A percentile compares a stretch with the other conserved stretches of the same genome.
Evolutionary conservation across 805 yeast genomes (phyloP).

Genomic region (Jamesozyma lodderae): DNA sequence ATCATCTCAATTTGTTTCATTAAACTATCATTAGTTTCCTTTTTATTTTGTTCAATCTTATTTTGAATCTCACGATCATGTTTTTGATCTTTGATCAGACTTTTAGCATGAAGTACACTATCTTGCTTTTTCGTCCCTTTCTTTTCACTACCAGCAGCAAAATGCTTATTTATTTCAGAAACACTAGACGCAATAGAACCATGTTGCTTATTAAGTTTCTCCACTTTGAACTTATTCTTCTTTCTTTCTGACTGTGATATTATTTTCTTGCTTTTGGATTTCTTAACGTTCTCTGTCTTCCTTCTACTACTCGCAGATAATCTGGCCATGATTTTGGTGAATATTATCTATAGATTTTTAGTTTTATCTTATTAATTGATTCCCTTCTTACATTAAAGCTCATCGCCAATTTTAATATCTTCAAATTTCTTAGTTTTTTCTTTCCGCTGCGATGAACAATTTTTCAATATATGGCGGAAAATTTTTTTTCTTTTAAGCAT

Average conservation of each 20-base stretch:
- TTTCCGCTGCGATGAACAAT: background rate
- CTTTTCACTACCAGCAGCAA: background rate
- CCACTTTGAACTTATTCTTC: conserved; percentile 19
- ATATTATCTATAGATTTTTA: background rate
- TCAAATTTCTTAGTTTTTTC: background rate
- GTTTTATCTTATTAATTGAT: background rate
- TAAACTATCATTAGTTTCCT: conserved; percentile 24
- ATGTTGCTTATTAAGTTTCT: conserved; percentile 17
- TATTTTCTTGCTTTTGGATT: conserved; percentile 5
- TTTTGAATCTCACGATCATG: conserved; percentile 21
- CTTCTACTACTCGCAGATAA: conserved; percentile 5
- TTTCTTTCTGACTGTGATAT: conserved; percentile 20
- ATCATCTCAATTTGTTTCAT: conserved; percentile 29
- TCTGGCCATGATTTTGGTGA: background rate
- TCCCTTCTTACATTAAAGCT: background rate
- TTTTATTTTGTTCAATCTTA: conserved; percentile 14
- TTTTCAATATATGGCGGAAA: background rate
- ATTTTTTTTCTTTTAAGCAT: conserved; percentile 2
- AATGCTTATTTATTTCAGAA: conserved; percentile 3
- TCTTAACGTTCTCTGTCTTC: conserved; percentile 4
- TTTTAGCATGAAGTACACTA: conserved; percentile 13
- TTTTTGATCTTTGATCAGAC: conserved; percentile 20
- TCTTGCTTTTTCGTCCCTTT: background rate
- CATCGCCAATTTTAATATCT: background rate
- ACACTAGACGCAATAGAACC: conserved; percentile 9